Base-by-base conservation (phyloP, 768 basidiomycete genomes). In the Trametes cingulata region DNA sequence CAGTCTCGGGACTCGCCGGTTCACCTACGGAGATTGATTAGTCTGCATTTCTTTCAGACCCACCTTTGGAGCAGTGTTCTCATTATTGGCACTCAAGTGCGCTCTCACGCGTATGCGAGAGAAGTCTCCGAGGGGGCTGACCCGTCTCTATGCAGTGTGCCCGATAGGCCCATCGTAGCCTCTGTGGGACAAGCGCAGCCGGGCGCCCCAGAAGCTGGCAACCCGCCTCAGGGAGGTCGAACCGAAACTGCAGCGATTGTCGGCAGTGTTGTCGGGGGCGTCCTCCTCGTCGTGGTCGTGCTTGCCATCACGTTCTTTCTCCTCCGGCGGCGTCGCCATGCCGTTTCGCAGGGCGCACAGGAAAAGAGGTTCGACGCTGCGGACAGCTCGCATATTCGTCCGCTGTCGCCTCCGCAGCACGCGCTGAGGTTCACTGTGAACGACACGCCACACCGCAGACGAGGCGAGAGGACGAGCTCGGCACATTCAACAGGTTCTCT, bases 21-120 rank as follows among this genome's bases (percentile, higher is more conserved):
- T n/a, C 15, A 15, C 10, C 2, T 20, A 17, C 27, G 19, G 6
- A 3, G 8, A 13, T 17, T 50, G 29, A 35, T 6, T 29, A 3
- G 24, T 13, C 9, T 24, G 13, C 40, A 6, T 6, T 17, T 24
- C 17, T 13, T 27, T 33, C 48, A 64, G 63, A 10, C 63, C 63
- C 10, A 51, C 55, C 29, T 24, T 47, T 3, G 63, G 63, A 14
- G 63, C 51, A 1, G 43, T 64, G 56, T 64, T 57, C 58, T 51
- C 63, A 9, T 46, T 58, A 15, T 20, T 65, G 19, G 63, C 63
- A 1, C 20, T 65, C 41, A 58, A 25, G 63, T 65, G 40, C 41
- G 60, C 48, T 35, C n/a, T n/a, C 29, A 20, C 1, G 7, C 13
- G 17, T 15, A 14, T 42, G 41, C 15, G 19, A 27, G 14, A 15